Conservation (phyloP, 75 land plant species). For the Cryptomeria japonica region DNA sequence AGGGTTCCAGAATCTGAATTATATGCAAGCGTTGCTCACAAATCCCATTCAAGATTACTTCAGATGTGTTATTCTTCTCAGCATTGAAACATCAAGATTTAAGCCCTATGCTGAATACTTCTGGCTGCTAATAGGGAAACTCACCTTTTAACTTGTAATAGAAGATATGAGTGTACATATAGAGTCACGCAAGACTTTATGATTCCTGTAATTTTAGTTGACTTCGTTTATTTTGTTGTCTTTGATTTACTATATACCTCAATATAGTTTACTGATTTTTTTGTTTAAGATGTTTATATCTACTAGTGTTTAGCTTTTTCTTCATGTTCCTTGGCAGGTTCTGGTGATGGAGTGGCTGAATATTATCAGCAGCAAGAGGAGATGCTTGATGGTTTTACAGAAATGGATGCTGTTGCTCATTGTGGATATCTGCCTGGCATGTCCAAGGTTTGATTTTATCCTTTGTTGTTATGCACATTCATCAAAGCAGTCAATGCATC, state of each 20-base stretch:
- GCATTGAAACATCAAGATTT: background rate
- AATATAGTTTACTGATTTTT: background rate
- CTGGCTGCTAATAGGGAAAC: background rate
- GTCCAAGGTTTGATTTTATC: conserved; percentile 49
- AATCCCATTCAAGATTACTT: background rate
- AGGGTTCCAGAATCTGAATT: background rate
- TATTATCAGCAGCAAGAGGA: conserved; percentile 96
- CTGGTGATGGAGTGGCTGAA: conserved; percentile 76
- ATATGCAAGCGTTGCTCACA: background rate
- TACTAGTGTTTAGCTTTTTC: background rate
- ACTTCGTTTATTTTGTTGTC: background rate
- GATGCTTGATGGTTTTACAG: conserved; percentile 85
- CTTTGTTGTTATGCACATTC: background rate
- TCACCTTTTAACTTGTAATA: background rate
- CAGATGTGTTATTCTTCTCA: background rate
- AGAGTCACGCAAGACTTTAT: background rate
- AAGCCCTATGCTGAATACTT: background rate
- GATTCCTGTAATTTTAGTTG: background rate
- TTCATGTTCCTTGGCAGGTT: conserved; percentile 8
- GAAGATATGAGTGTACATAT: background rate
- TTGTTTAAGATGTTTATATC: background rate
- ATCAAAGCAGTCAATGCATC: background rate
- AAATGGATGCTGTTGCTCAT: conserved; percentile 86
- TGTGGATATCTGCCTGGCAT: conserved; percentile 65
- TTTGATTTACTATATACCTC: background rate